Evolutionary conservation across 768 basidiomycete species (phyloP), one percentile per base, ranked within the genome.

Genomic region (Kwoniella sp.): DNA sequence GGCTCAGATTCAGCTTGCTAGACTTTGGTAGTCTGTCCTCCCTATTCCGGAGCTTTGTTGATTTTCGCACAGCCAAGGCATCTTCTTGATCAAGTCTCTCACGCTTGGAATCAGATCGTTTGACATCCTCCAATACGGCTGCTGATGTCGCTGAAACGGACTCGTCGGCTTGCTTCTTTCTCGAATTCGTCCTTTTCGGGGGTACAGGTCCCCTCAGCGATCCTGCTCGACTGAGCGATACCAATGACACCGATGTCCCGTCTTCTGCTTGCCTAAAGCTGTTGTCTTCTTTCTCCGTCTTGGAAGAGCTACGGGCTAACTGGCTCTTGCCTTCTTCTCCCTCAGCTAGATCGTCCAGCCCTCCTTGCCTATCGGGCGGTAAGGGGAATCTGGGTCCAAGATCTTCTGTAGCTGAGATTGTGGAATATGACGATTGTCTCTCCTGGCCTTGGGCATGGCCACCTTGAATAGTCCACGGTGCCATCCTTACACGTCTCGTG

Each of bases 361-460:
- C 24, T 25, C 30, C 36, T 22, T 56, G 58, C 6, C 37, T 50
- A 29, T 30, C 36, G 17, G 71, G 71, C 3, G 72, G 72, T 4
- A 68, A 55, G 24, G 72, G 72, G 56, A 73, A 73, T 24, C 61
- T 58, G 1, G 72, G 72, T 7, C 58, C 69, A 2, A 70, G 58
- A 27, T 73, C 69, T 22, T 56, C 48, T 1, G 72, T 64, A 2
- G 69, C 68, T 33, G 57, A 54, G 19, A 58, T 33, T 30, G 55
- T 51, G 12, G 70, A 69, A 22, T 53, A 22, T 6, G 58, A 63
- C 9, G 27, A 58, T 44, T 63, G 50, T 10, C 63, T 40, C 24
- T 51, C 15, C 50, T 27, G 40, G 8, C 40, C 40, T 10, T 19
- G 3, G 3, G 7, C 8, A 15, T 27, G 40, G 40, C 33, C 33